Conservation (phyloP, 2,329 filamentous ascomycete species). For the Botryotinia globosa region DNA sequence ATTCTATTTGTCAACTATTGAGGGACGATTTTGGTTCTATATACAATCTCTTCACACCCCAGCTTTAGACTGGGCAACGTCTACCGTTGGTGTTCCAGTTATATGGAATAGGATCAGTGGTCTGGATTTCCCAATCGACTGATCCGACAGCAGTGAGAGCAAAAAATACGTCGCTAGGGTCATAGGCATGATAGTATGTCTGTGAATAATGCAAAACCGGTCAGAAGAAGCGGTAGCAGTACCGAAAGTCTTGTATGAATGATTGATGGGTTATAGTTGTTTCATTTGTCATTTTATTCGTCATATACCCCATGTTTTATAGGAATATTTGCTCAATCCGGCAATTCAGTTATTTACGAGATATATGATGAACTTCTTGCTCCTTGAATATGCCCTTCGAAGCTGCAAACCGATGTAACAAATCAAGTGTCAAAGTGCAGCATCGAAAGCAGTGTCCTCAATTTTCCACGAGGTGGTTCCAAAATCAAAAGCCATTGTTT, state of each 20-base stretch:
- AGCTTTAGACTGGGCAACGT: not conserved
- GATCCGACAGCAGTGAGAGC: constrained; percentile 27
- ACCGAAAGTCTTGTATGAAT: constrained; percentile 10
- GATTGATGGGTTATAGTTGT: not conserved
- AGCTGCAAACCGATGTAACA: not conserved
- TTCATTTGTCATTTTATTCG: not conserved
- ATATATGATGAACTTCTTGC: not conserved
- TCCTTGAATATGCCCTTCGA: not conserved
- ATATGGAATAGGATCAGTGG: constrained; percentile 21
- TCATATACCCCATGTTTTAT: not conserved
- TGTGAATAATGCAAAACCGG: not conserved
- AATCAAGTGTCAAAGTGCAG: not conserved
- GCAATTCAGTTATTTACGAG: not conserved
- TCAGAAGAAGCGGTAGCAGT: not conserved
- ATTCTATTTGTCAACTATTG: not conserved
- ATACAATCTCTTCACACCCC: not conserved
- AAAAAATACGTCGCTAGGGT: constrained; percentile 27
- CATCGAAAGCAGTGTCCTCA: not conserved
- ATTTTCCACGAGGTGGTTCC: not conserved
- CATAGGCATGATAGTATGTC: constrained; percentile 7
- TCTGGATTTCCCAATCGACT: constrained; percentile 40
- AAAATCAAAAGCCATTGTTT: not conserved
- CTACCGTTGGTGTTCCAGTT: constrained; percentile 17
- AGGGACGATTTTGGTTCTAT: not conserved
- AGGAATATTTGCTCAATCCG: not conserved